Evolutionary conservation across 2,329 filamentous ascomycete genomes (phyloP).

Genomic region (Xylaria hypoxylon): DNA sequence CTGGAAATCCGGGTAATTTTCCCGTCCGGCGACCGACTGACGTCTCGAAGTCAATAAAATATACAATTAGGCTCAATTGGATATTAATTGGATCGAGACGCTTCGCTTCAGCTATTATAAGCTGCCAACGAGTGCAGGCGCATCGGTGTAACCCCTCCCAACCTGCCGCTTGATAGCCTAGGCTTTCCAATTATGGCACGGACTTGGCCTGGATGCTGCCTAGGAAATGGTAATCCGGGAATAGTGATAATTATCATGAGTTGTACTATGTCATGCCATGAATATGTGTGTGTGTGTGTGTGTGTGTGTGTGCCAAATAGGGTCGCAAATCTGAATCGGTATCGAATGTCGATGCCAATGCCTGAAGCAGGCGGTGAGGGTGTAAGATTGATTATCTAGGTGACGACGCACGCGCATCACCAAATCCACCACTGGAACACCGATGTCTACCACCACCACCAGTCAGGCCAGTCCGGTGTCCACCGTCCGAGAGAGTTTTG

Average conservation of each 20-base stretch:
- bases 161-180: constrained; percentile 9
- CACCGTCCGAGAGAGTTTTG: not conserved
- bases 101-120: constrained; percentile 28
- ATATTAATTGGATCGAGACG: constrained; percentile 23
- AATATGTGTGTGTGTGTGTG: constrained; percentile 7
- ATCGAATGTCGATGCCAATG: constrained; percentile 14
- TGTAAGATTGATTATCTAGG: constrained; percentile 7
- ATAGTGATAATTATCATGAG: constrained; percentile 10
- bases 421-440: constrained; percentile 14
- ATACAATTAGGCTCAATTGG: constrained; percentile 36
- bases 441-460: constrained; percentile 15
- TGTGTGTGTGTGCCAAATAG: not conserved
- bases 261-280: not conserved
- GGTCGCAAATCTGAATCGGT: constrained; percentile 34
- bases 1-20: constrained; percentile 30
- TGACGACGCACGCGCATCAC: constrained; percentile 28
- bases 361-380: constrained; percentile 26
- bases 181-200: constrained; percentile 22
- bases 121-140: constrained; percentile 15
- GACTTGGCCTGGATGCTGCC: constrained; percentile 19
- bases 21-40: constrained; percentile 28
- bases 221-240: constrained; percentile 18
- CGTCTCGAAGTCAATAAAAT: constrained; percentile 10
- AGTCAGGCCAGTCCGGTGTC: constrained; percentile 1
- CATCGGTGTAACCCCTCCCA: constrained; percentile 21